Evolutionary conservation across 257 asterid species (phyloP), one percentile per base, ranked within the genome.

Genomic region (Ocimum tenuiflorum): DNA sequence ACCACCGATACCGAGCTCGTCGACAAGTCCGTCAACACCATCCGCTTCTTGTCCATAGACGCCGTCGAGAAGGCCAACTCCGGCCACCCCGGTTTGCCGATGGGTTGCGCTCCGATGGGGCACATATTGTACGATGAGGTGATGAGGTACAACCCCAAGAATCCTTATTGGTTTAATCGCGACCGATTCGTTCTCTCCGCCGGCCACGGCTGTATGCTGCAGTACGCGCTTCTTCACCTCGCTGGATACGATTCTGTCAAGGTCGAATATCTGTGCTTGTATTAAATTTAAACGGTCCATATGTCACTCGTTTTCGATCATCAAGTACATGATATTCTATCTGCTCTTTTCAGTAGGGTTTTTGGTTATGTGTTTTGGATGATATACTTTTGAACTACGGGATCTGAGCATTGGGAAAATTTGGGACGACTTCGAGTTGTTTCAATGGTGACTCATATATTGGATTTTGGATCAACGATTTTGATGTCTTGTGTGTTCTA

Each of bases 51-150:
- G 82, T 86, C 96, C 7, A 82, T 89, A 49, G 96, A 89, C 75
- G 89, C 95, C 27, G 96, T 89, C 1, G 95, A 89, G 79, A 87
- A 85, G 80, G 96, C 96, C 9, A 87, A 83, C 60, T 89, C 94
- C 60, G 96, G 96, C 8, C 96, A 89, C 73, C 96, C 96, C 17
- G 96, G 96, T 60, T 60, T 89, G 71, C 96, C 96, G 42, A 87
- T 89, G 96, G 96, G 96, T 0, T 87, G 95, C 67, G 96, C 96
- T 11, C 99, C 99, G 24, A 86, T 89, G 91, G 99, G 90, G n/a
- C 99, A 92, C 55, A 70, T 92, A 20, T 64, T 92, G 80, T 92
- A 85, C 73, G 97, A 92, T 62, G 97, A 89, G 81, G 85, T 92
- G 41, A 87, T 92, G 99, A 89, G 76, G 85, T 89, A 84, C 69